These are phyloP conservation scores for Claviceps sorghi DNA, from an alignment of 2,329 filamentous ascomycete species.

Conservation along the genomic window DNA sequence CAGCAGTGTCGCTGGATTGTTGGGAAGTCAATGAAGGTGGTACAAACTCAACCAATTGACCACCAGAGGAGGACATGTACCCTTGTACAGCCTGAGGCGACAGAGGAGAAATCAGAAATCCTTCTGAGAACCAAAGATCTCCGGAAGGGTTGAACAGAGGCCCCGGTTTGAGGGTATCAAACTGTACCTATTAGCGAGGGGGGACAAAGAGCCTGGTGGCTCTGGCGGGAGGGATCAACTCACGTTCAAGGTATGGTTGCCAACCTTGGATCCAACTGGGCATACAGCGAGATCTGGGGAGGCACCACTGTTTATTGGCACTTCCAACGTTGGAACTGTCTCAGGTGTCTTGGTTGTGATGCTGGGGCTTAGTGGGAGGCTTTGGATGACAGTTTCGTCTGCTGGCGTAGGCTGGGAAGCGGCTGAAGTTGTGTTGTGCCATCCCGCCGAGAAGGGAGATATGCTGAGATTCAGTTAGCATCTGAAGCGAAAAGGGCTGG, in stretches of 20 bases:
- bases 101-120: slow-evolving; percentile 24
- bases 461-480: slow-evolving; percentile 9
- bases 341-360: background rate
- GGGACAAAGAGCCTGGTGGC: background rate
- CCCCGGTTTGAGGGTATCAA: slow-evolving; percentile 21
- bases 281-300: slow-evolving; percentile 12
- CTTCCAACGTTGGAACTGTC: background rate
- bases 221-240: slow-evolving; percentile 8
- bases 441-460: slow-evolving; percentile 7
- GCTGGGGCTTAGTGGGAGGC: background rate
- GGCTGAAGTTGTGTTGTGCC: slow-evolving; percentile 18
- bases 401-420: background rate
- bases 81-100: slow-evolving; percentile 18
- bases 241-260: slow-evolving; percentile 24
- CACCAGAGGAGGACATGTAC: slow-evolving; percentile 24
- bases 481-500: background rate
- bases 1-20: slow-evolving; percentile 19
- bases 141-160: slow-evolving; percentile 25
- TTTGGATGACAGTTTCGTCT: background rate
- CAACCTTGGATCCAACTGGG: slow-evolving; percentile 17
- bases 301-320: slow-evolving; percentile 2
- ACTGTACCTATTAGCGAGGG: slow-evolving; percentile 16
- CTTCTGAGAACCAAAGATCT: slow-evolving; percentile 28
- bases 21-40: slow-evolving; percentile 20
- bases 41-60: slow-evolving; percentile 25